Conservation (phyloP, 805 yeast species). For the Cyberlindnera mississippiensis region DNA sequence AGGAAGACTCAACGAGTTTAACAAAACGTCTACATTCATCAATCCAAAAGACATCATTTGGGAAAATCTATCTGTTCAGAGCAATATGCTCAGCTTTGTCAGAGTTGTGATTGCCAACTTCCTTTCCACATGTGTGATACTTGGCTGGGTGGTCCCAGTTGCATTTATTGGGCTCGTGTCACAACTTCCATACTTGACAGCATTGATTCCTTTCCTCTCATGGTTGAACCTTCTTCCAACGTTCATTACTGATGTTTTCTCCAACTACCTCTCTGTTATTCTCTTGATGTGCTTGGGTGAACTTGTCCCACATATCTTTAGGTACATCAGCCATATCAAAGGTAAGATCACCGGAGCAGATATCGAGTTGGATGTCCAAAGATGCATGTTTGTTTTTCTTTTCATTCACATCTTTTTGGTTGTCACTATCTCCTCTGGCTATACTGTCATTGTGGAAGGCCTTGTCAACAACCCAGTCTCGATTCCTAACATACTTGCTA, state of each 20-base stretch:
- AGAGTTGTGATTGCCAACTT: conserved; percentile 43
- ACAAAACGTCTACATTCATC: conserved; percentile 45
- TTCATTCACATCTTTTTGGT: conserved; percentile 83
- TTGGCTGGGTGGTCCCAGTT: conserved; percentile 79
- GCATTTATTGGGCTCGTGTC: conserved; percentile 74
- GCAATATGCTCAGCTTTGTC: conserved; percentile 33
- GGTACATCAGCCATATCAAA: conserved; percentile 49
- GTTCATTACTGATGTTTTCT: conserved; percentile 46
- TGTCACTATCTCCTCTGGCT: conserved; percentile 79
- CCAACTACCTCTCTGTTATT: conserved; percentile 65
- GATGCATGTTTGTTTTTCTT: conserved; percentile 72
- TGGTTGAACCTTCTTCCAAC: conserved; percentile 56
- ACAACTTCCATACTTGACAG: conserved; percentile 63
- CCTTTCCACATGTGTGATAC: conserved; percentile 45
- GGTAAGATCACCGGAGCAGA: conserved; percentile 60
- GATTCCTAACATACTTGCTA: conserved; percentile 67
- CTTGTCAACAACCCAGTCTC: conserved; percentile 67
- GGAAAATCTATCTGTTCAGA: conserved; percentile 49
- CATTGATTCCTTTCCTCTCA: conserved; percentile 54
- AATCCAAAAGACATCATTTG: conserved; percentile 70
- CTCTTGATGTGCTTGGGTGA: conserved; percentile 61
- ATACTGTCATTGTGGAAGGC: conserved; percentile 58
- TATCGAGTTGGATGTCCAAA: conserved; percentile 66
- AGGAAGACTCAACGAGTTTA: conserved; percentile 39
- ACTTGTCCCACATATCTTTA: conserved; percentile 53